Evolutionary conservation across 1,284 basidiomycete species (phyloP), one percentile per base, ranked within the genome.

Genomic region (Moesziomyces sp.): DNA sequence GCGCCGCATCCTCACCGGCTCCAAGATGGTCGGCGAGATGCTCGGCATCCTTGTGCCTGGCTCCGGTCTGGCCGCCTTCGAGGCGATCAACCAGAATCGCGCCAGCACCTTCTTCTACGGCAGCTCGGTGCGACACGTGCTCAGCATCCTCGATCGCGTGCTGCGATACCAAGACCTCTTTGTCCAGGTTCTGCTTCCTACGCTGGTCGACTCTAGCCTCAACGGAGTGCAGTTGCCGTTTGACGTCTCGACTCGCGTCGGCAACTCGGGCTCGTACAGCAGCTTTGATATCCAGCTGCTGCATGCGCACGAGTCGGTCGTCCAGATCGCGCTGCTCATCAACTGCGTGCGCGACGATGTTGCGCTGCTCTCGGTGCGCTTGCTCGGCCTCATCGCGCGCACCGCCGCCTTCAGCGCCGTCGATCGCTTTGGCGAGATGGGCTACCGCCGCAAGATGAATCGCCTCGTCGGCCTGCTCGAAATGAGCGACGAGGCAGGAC

Each of bases 131-230:
- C 86, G 90, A 28, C 90, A 92, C 18, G 89, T 93, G 5, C 86
- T 99, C 46, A 88, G 94, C 64, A 94, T 97, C 74, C 87, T 94
- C 28, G 89, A 91, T 72, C 89, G 93, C 2, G 89, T 93, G 0
- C 86, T 97, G 57, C 91, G 93, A 59, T 88, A 94, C 34, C 94
- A 98, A 83, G 90, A 92, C 54, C 88, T 93, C 53, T 98, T 96
- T 86, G 87, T 94, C 47, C 93, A 97, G 64, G 90, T 95, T 18
- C 88, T 97, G 47, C 86, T 97, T 13, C 93, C 94, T 3, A 85
- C 92, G 5, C 88, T 96, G 7, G 86, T 89, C 9, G 90, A 93
- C 52, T 64, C 74, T 10, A 52, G 38, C 18, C 53, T 63, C 43
- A 58, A 47, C 35, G 76, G 76, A 24, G 61, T 66, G 3, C 58